A percentile compares a stretch with the other conserved stretches of the same genome.
Conservation (phyloP, 2,329 filamentous ascomycete species). For the Epichloe coenophiala region DNA sequence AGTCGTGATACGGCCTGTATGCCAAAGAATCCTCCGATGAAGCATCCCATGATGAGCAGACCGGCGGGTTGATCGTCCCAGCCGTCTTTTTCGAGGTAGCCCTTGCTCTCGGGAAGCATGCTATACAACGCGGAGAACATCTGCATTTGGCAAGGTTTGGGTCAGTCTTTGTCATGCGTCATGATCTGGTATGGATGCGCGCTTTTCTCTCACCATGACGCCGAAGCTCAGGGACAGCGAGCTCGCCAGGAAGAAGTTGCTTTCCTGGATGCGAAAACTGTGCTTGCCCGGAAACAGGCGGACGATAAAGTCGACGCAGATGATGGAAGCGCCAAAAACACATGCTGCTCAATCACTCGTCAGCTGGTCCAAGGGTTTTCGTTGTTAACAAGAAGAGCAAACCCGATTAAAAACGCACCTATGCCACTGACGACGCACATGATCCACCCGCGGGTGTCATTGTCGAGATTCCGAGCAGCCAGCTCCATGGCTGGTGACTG, state of each 20-base stretch:
- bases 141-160: conserved; percentile 28
- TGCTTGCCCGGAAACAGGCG: conserved; percentile 58
- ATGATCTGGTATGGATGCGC: neutral
- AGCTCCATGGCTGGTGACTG: conserved; percentile 22
- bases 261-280: conserved; percentile 79
- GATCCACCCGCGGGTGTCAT: conserved; percentile 88
- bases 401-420: conserved; percentile 31
- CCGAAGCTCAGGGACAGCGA: conserved; percentile 90
- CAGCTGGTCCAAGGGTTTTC: conserved; percentile 7
- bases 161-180: neutral
- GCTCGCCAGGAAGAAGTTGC: conserved; percentile 72
- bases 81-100: conserved; percentile 58
- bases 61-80: conserved; percentile 54
- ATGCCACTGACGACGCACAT: conserved; percentile 74
- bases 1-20: conserved; percentile 62
- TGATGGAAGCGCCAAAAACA: conserved; percentile 65
- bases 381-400: neutral
- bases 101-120: conserved; percentile 79
- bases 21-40: conserved; percentile 58
- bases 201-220: conserved; percentile 64
- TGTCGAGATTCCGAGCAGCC: conserved; percentile 35
- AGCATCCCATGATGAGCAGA: conserved; percentile 54
- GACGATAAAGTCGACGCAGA: conserved; percentile 73
- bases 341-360: conserved; percentile 33
- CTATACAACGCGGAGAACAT: conserved; percentile 84